Conservation (phyloP, 2,329 filamentous ascomycete genomes). For the Knufia petricola region DNA sequence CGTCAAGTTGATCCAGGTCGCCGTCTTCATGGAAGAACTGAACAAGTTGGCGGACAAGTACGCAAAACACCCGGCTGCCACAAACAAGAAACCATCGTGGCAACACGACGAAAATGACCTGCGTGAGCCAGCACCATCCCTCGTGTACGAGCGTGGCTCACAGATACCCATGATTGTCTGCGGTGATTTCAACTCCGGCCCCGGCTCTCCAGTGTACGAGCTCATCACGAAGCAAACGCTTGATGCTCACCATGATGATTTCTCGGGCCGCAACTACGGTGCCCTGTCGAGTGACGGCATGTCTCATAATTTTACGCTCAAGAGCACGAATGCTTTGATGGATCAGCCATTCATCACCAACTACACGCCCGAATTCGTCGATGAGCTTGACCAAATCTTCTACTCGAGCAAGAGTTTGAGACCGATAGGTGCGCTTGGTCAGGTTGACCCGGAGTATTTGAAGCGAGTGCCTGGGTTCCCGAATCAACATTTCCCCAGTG, state of each 20-base stretch:
- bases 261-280: conserved; percentile 75
- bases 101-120: conserved; percentile 44
- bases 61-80: conserved; percentile 65
- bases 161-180: conserved; percentile 87
- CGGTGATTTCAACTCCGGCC: conserved; percentile 90
- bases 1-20: conserved; percentile 93
- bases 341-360: conserved; percentile 90
- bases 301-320: conserved; percentile 85
- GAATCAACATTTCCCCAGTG: conserved; percentile 87
- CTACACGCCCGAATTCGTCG: conserved; percentile 86
- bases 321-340: conserved; percentile 65
- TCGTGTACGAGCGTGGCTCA: conserved; percentile 75
- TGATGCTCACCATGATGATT: conserved; percentile 66
- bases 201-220: conserved; percentile 82
- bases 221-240: conserved; percentile 74
- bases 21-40: conserved; percentile 87
- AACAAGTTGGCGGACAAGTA: conserved; percentile 80
- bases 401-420: conserved; percentile 86
- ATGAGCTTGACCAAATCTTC: conserved; percentile 95
- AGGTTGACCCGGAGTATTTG: conserved; percentile 76
- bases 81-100: conserved; percentile 60
- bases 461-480: conserved; percentile 83
- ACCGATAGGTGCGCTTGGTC: conserved; percentile 72
- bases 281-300: conserved; percentile 89
- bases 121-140: conserved; percentile 64